These are phyloP conservation scores for Penicillium riverlandense DNA, from an alignment of 495 filamentous ascomycete species.

Conservation along the genomic window DNA sequence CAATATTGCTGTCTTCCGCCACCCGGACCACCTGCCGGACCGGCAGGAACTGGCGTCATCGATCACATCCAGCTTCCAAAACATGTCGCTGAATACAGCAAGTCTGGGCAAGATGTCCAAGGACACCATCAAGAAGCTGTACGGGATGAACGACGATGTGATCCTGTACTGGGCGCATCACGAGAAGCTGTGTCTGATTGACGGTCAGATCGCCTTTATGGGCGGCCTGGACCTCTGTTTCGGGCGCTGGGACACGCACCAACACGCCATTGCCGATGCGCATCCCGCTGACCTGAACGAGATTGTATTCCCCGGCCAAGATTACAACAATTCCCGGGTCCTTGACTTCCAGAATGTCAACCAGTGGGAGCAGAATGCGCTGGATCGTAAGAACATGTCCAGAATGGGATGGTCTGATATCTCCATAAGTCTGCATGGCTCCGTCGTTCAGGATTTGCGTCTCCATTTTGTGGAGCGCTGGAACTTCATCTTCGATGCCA, in stretches of 20 bases:
- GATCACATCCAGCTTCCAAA: slow-evolving; percentile 43
- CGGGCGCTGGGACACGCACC: slow-evolving; percentile 57
- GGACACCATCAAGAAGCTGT: slow-evolving; percentile 66
- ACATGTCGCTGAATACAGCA: slow-evolving; percentile 43
- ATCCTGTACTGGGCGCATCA: slow-evolving; percentile 95
- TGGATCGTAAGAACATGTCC: slow-evolving; percentile 69
- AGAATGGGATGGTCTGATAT: slow-evolving; percentile 96
- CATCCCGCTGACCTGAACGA: slow-evolving; percentile 69
- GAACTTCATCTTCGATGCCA: slow-evolving; percentile 86
- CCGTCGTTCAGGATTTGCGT: slow-evolving; percentile 68
- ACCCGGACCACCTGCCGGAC: slow-evolving; percentile 83
- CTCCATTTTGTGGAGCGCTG: slow-evolving; percentile 81
- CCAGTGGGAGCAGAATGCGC: slow-evolving; percentile 80
- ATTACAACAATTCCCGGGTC: slow-evolving; percentile 88
- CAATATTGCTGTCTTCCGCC: slow-evolving; percentile 87
- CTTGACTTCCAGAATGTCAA: slow-evolving; percentile 82
- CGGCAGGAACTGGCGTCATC: slow-evolving; percentile 48
- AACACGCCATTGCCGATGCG: slow-evolving; percentile 78
- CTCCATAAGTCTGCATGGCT: slow-evolving; percentile 72
- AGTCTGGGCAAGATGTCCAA: slow-evolving; percentile 51
- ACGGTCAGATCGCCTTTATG: slow-evolving; percentile 82
- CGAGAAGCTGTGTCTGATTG: slow-evolving; percentile 84
- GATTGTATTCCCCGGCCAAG: slow-evolving; percentile 83
- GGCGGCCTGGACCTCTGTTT: slow-evolving; percentile 60
- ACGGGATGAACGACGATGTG: slow-evolving; percentile 71